Percentiles rank a stretch among this genome's conserved stretches.
Conservation (phyloP, 257 asterid species). For the Thymus quinquecostatus region DNA sequence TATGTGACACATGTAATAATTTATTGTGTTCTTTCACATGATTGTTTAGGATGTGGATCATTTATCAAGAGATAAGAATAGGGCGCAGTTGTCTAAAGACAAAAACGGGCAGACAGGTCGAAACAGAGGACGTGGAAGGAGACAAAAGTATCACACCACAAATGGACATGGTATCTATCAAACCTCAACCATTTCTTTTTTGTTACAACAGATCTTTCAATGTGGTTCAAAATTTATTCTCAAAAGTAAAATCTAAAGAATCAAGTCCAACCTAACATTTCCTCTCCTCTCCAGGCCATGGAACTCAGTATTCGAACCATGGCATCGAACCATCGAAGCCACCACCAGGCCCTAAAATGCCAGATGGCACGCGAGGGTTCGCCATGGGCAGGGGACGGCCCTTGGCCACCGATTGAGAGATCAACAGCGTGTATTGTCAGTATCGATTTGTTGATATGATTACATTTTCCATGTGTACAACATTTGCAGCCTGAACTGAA, state of each 20-base stretch:
- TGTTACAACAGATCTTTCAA: not conserved
- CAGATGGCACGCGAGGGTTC: slow-evolving; percentile 76
- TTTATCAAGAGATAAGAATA: slow-evolving; percentile 51
- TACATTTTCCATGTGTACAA: not conserved
- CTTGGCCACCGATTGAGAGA: slow-evolving; percentile 1
- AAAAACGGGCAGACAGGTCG: slow-evolving; percentile 58
- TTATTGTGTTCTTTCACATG: not conserved
- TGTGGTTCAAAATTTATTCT: too few relatives aligned
- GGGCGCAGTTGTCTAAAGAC: slow-evolving; percentile 56
- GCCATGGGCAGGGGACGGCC: slow-evolving; percentile 9
- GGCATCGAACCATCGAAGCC: slow-evolving; percentile 74
- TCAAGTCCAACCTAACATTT: not conserved
- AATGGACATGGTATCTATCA: slow-evolving; percentile 71
- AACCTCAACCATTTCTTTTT: not conserved
- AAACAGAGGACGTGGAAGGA: slow-evolving; percentile 79
- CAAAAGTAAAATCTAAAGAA: too few relatives aligned
- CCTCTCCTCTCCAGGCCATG: slow-evolving; percentile 55
- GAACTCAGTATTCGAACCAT: slow-evolving; percentile 49
- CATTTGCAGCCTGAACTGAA: not conserved
- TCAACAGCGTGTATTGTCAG: not conserved
- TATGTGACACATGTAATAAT: not conserved
- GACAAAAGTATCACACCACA: slow-evolving; percentile 57
- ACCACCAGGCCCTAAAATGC: slow-evolving; percentile 99
- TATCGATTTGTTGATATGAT: not conserved
- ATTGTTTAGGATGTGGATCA: slow-evolving; percentile 56